Percentiles rank a stretch among this genome's conserved stretches.
Conservation (phyloP, 2,329 filamentous ascomycete genomes). For the Anthostomella pinea region DNA sequence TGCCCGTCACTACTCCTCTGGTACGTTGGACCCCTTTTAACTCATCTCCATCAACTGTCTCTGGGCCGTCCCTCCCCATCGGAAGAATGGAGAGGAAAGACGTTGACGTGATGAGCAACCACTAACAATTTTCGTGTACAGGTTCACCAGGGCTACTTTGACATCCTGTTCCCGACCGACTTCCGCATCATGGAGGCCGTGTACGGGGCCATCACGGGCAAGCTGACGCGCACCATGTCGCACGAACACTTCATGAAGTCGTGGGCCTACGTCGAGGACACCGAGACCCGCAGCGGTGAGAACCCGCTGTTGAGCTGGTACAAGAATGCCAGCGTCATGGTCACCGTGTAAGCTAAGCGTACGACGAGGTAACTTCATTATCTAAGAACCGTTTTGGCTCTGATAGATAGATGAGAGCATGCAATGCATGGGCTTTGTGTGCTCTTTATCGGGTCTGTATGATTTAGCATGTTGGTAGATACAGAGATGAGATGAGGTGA, state of each 20-base stretch:
- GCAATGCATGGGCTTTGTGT: no score
- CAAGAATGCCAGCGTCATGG: slow-evolving; percentile 89
- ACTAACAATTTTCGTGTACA: slow-evolving; percentile 36
- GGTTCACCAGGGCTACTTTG: slow-evolving; percentile 98
- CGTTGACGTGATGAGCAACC: not conserved
- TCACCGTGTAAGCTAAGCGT: slow-evolving; percentile 74
- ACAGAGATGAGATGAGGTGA: no score
- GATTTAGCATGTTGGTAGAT: no score
- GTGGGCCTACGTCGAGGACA: slow-evolving; percentile 90
- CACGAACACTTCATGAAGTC: slow-evolving; percentile 89
- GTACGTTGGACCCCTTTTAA: slow-evolving; percentile 50
- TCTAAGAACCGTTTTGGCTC: no score
- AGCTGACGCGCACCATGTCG: slow-evolving; percentile 77
- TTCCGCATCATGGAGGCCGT: slow-evolving; percentile 88
- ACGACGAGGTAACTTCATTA: no score
- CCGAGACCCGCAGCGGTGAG: slow-evolving; percentile 83
- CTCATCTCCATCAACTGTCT: not conserved
- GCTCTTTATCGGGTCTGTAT: no score
- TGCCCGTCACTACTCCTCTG: slow-evolving; percentile 85
- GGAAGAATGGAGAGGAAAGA: not conserved
- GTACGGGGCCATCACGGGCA: slow-evolving; percentile 89
- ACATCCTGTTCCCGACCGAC: slow-evolving; percentile 97
- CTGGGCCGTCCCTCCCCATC: slow-evolving; percentile 1
- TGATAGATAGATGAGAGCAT: not conserved
- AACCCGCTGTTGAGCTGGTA: slow-evolving; percentile 93